Evolutionary conservation across 2,329 filamentous ascomycete species (phyloP), one percentile per base, ranked within the genome.

Genomic region (Ceratocystis papillata): DNA sequence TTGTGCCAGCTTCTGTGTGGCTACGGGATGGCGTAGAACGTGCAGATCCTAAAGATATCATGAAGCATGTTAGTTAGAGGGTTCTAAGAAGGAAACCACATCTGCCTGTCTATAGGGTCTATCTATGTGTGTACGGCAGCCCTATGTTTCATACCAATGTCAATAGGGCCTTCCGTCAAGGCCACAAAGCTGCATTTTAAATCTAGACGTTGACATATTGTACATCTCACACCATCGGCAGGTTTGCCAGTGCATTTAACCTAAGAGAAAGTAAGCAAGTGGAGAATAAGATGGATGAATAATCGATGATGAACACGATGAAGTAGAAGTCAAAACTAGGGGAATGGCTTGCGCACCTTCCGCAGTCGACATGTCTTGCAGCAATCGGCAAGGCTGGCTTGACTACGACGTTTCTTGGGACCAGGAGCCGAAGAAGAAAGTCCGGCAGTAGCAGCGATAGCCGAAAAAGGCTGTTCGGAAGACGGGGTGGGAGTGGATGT

Each of bases 231-330:
- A 7, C 73, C 74, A 53, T 72, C 71, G 22, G 71, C 72, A 17
- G 73, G 73, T 62, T 75, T 75, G 5, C 76, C 77, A 5, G 73
- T 72, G 66, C 76, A 78, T 73, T 77, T 77, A n/a, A 78, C 76
- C 76, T 78, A 69, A 12, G 55, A 45, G 5, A 22, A 59, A 22
- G 20, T 28, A 37, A n/a, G 33, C n/a, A 61, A n/a, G 64, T 66
- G 46, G 20, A 50, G 20, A 50, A 22, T 22, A 25, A 46, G 48
- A 45, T 20, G 37, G 30, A 48, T 30, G 48, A 59, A 67, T 66
- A 41, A 69, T 67, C 25, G 17, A 53, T 15, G 53, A 62, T 17
- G 33, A 50, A n/a, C n/a, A 45, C 41, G 59, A 25, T 28, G 10
- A 6, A 37, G 28, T 37, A 25, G 22, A 44, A 46, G n/a, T 30